A percentile compares a stretch with the other conserved stretches of the same genome.
phyloP scores from a whole-genome alignment of 805 yeast species.

The Debaryomyces hansenii region DNA sequence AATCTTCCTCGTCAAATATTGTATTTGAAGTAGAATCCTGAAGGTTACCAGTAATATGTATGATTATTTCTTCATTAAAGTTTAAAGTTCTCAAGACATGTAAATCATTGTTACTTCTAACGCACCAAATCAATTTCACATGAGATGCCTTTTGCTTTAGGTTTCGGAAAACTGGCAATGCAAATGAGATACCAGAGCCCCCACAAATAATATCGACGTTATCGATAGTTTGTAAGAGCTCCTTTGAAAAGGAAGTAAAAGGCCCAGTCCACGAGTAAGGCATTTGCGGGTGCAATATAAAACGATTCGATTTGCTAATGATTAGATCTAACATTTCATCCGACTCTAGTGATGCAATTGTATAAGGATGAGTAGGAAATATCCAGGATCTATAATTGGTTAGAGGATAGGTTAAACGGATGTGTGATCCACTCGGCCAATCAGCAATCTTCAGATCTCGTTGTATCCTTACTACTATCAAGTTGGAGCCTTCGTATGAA shows the following conservation, averaged over 20 bases:
- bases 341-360: slow-evolving; percentile 49
- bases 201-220: slow-evolving; percentile 61
- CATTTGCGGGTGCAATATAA: slow-evolving; percentile 9
- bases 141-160: slow-evolving; percentile 24
- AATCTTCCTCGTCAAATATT: slow-evolving; percentile 15
- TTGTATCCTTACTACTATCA: slow-evolving; percentile 20
- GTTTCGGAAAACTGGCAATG: slow-evolving; percentile 51
- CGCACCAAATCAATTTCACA: slow-evolving; percentile 55
- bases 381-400: slow-evolving; percentile 36
- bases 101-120: slow-evolving; percentile 46
- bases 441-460: slow-evolving; percentile 19
- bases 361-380: slow-evolving; percentile 67
- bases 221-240: slow-evolving; percentile 44
- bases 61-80: slow-evolving; percentile 29
- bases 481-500: slow-evolving; percentile 12
- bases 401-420: slow-evolving; percentile 45
- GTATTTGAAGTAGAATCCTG: background rate
- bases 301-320: slow-evolving; percentile 38
- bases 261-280: slow-evolving; percentile 24
- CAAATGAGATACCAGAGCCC: slow-evolving; percentile 72
- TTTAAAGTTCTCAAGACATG: slow-evolving; percentile 42
- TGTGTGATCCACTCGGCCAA: slow-evolving; percentile 56
- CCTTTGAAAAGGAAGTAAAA: slow-evolving; percentile 44
- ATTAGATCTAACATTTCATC: slow-evolving; percentile 45
- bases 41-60: slow-evolving; percentile 35